Evolutionary conservation across 2,329 filamentous ascomycete species (phyloP).

Genomic region (Pseudocercospora musae): DNA sequence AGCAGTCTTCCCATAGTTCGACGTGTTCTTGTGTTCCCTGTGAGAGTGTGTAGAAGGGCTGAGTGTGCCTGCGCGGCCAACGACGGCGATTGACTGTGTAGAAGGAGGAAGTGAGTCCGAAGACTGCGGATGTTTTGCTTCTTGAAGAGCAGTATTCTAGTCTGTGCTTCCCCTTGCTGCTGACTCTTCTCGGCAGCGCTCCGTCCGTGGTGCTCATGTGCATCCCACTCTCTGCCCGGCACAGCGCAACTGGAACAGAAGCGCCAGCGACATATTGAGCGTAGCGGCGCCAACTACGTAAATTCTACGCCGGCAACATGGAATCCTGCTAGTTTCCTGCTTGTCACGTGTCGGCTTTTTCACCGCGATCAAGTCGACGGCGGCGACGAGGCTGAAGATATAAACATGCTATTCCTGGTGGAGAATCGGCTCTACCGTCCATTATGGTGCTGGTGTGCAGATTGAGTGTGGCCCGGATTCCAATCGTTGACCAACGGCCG

Average conservation of each 20-base stretch:
- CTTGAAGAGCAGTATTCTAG: background rate
- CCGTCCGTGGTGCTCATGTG: background rate
- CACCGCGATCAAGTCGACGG: background rate
- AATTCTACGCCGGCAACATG: background rate
- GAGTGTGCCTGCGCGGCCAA: background rate
- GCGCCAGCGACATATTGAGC: background rate
- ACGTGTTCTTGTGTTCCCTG: no score
- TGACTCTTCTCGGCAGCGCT: background rate
- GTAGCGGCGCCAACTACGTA: background rate
- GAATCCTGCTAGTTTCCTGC: background rate
- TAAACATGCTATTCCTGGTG: background rate
- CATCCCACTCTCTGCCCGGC: no score
- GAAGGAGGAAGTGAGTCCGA: background rate
- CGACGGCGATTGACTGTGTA: background rate
- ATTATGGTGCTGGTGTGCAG: slow-evolving; percentile 8
- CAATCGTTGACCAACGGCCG: slow-evolving; percentile 6
- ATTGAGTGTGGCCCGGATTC: slow-evolving; percentile 1
- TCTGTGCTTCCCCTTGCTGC: background rate
- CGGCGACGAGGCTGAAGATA: background rate
- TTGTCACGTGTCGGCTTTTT: background rate
- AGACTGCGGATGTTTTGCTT: background rate
- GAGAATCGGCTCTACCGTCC: background rate
- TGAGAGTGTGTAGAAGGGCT: background rate
- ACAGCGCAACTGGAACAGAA: background rate
- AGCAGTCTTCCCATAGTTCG: no score